phyloP scores from a whole-genome alignment of 1,284 basidiomycete genomes.

The Cutaneotrichosporon arboriforme region DNA sequence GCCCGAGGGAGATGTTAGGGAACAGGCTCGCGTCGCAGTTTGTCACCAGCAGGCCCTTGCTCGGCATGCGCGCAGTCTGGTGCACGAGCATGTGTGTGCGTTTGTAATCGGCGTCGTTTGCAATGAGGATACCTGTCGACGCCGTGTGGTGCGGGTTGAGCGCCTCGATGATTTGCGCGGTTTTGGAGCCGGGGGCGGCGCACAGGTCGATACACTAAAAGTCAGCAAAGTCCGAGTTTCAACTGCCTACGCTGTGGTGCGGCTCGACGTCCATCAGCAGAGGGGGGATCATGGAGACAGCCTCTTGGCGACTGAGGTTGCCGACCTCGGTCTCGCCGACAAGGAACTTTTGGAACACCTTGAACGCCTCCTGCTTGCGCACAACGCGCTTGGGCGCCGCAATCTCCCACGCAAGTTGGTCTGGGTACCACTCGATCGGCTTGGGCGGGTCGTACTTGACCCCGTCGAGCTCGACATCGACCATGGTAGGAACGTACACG shows the following conservation, averaged over 20 bases:
- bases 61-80: constrained; percentile 90
- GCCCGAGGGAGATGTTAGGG: constrained; percentile 59
- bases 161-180: constrained; percentile 48
- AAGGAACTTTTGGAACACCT: constrained; percentile 91
- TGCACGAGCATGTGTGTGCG: constrained; percentile 96
- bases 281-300: constrained; percentile 97
- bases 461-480: constrained; percentile 71
- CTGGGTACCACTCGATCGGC: constrained; percentile 88
- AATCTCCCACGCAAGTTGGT: constrained; percentile 90
- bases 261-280: constrained; percentile 91
- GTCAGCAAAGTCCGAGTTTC: background rate
- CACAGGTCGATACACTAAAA: constrained; percentile 90
- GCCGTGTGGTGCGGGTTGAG: constrained; percentile 45
- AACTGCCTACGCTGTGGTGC: constrained; percentile 60
- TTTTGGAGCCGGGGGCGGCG: constrained; percentile 95
- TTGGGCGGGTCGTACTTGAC: constrained; percentile 62
- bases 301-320: constrained; percentile 93
- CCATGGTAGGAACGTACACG: constrained; percentile 72
- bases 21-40: constrained; percentile 89
- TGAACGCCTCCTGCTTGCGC: constrained; percentile 87
- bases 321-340: constrained; percentile 98
- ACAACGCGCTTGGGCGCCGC: constrained; percentile 85
- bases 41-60: constrained; percentile 87
- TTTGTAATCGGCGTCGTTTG: constrained; percentile 66
- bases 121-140: constrained; percentile 46